phyloP scores from a whole-genome alignment of 176 grass and related monocot genomes.

The Musa acuminata region DNA sequence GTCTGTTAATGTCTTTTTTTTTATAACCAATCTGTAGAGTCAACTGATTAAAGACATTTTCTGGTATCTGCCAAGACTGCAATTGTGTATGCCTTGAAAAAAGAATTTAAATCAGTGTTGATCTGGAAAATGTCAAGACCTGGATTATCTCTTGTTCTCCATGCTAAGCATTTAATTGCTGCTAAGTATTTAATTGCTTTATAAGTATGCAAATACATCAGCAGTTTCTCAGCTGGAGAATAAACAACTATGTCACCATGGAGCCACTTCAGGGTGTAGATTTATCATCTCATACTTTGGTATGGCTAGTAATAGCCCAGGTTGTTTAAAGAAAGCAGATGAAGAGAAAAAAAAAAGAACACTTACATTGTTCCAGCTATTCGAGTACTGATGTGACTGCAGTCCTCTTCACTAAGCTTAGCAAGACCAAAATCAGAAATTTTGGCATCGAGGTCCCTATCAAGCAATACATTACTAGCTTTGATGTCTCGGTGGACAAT shows the following conservation, averaged over 20 bases:
- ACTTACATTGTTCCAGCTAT: slow-evolving; percentile 92
- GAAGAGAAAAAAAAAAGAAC: slow-evolving; percentile 1
- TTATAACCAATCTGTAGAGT: background rate
- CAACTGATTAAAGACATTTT: background rate
- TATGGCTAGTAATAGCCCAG: background rate
- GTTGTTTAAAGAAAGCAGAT: background rate
- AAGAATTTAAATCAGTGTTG: background rate
- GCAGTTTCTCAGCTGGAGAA: background rate
- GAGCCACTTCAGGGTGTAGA: background rate
- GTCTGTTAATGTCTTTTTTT: background rate
- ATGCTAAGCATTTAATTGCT: background rate
- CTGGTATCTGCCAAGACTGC: background rate
- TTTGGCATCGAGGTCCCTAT: slow-evolving; percentile 72
- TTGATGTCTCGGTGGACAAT: slow-evolving; percentile 98
- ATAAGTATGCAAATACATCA: background rate
- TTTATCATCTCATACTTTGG: background rate
- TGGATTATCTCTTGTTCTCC: background rate
- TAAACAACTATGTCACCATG: background rate
- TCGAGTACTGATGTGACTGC: slow-evolving; percentile 82
- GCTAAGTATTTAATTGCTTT: background rate
- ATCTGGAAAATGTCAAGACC: background rate
- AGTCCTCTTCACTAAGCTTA: slow-evolving; percentile 85
- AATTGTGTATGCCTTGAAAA: background rate
- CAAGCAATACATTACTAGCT: slow-evolving; percentile 94
- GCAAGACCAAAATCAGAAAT: slow-evolving; percentile 97